Evolutionary conservation across 352 stramenopile species (phyloP).

Genomic region (Globisporangium emineosum): DNA sequence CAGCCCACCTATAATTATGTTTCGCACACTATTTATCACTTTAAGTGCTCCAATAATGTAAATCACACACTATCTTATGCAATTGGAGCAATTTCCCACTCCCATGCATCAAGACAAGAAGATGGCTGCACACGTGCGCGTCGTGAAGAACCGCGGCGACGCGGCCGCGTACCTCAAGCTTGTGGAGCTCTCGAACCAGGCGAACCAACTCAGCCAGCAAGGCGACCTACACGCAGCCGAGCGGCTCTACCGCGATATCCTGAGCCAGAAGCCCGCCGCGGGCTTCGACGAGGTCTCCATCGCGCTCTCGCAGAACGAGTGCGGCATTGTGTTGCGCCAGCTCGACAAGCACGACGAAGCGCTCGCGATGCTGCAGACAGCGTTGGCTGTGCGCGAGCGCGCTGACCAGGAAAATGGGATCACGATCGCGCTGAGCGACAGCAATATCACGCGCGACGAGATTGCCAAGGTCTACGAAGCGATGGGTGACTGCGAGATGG

Average conservation of each 20-base stretch:
- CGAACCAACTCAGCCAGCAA: conserved; percentile 32
- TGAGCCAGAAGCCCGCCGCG: conserved; percentile 36
- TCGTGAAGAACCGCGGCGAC: conserved; percentile 26
- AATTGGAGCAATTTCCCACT: not conserved
- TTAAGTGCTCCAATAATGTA: not conserved
- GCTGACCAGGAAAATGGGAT: conserved; percentile 31
- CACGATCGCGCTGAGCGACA: conserved; percentile 44
- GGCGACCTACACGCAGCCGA: conserved; percentile 42
- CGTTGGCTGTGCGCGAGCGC: conserved; percentile 42
- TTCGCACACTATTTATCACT: not conserved
- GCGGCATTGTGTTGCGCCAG: conserved; percentile 47
- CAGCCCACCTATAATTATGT: not conserved
- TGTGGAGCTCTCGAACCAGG: conserved; percentile 46
- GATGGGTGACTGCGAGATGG: conserved; percentile 44
- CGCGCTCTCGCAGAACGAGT: conserved; percentile 54
- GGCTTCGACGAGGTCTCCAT: conserved; percentile 62
- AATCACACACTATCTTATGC: not conserved
- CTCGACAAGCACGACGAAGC: conserved; percentile 46
- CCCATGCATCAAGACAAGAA: no score
- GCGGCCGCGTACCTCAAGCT: conserved; percentile 48
- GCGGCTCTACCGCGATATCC: conserved; percentile 39
- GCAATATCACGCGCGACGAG: conserved; percentile 68
- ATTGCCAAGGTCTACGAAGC: conserved; percentile 68
- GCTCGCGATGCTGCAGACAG: conserved; percentile 37
- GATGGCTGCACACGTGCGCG: conserved; percentile 22